Evolutionary conservation across 306 rosid species (phyloP), one percentile per base, ranked within the genome.

Genomic region (Pterocarpus santalinus): DNA sequence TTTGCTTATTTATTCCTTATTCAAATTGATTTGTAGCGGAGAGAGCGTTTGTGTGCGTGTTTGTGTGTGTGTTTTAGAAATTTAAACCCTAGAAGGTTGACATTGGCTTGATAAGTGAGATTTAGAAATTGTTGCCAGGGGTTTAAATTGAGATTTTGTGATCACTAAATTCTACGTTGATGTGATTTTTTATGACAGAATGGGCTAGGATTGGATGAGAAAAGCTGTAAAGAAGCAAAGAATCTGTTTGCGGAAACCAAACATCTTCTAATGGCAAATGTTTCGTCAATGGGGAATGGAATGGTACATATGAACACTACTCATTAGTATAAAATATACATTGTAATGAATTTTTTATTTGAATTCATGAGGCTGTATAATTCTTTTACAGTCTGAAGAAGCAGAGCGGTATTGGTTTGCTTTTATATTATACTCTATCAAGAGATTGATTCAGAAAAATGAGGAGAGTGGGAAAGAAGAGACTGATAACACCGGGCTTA

Each of bases 361-460:
- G 52, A 39, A 68, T 51, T 80, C 14, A 78, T 53, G 46, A 47
- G 72, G 30, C 52, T 66, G 58, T 57, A 4, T 81, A 38, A 76
- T 16, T 72, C 5, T 85, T 78, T 83, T 70, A 51, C 91, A 95
- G 98, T 83, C 89, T 53, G 97, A 92, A 82, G 98, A 95, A 86
- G 94, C 97, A 34, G 95, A 89, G 61, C 87, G 97, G 15, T 89
- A 77, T 79, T 95, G 98, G 98, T 92, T 84, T 88, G 88, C 94
- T n/a, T 91, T 92, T 80, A 81, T 89, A 85, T 80, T 91, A 76
- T 95, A 87, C 84, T 84, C 97, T 15, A 80, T 90, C 73, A 92
- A 90, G 89, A 91, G 88, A 75, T 79, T 95, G 84, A 64, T 84
- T 68, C 79, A 78, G 68, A 92, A 83, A 75, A 84, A 38, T 55